These are phyloP conservation scores for Insectozyma bohioensis DNA, from an alignment of 1,139 yeast species.

Conservation along the genomic window DNA sequence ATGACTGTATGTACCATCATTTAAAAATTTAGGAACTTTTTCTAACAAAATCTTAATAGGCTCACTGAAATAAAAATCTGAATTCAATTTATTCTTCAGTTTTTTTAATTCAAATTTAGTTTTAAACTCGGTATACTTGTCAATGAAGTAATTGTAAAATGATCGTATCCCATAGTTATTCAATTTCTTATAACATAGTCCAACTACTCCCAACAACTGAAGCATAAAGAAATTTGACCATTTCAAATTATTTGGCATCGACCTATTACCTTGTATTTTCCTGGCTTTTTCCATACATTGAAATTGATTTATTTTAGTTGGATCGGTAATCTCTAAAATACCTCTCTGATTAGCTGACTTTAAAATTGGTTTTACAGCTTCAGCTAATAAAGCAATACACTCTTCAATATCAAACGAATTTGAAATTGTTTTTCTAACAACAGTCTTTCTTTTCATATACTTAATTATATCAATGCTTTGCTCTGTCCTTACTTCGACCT, in stretches of 20 bases:
- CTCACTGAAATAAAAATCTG: conserved; percentile 56
- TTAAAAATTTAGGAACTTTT: conserved; percentile 43
- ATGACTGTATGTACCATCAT: conserved; percentile 58
- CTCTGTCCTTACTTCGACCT: conserved; percentile 85
- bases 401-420: conserved; percentile 53
- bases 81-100: conserved; percentile 58
- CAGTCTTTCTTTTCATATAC: conserved; percentile 71
- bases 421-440: conserved; percentile 58
- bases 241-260: conserved; percentile 63
- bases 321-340: conserved; percentile 62
- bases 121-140: conserved; percentile 58
- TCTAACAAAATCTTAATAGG: conserved; percentile 45
- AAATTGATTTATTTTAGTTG: conserved; percentile 68
- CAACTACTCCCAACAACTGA: conserved; percentile 69
- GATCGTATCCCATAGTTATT: conserved; percentile 82
- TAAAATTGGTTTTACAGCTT: conserved; percentile 65
- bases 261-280: conserved; percentile 49
- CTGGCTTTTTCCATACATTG: conserved; percentile 70
- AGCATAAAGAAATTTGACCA: conserved; percentile 67
- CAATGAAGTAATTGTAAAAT: conserved; percentile 64
- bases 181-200: conserved; percentile 66
- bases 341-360: conserved; percentile 62
- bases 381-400: conserved; percentile 41
- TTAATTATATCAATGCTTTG: conserved; percentile 74
- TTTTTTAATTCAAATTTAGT: conserved; percentile 52